Base-by-base conservation (phyloP, 768 basidiomycete species). In the Pisolithus tinctorius region DNA sequence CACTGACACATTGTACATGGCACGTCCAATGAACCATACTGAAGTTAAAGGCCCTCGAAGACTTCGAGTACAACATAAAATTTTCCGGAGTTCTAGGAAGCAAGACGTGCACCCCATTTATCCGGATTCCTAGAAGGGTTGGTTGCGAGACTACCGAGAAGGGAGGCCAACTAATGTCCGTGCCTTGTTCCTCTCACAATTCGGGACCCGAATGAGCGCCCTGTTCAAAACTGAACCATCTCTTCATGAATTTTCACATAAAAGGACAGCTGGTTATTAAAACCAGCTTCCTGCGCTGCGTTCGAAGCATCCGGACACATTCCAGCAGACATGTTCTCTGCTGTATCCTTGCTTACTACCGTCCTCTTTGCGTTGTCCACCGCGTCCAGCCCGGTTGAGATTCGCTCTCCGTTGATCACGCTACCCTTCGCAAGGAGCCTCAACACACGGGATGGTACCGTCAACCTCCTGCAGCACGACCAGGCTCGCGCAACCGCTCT, bases 361-460 rank as follows among this genome's bases (percentile, higher is more conserved):
- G 60, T 80, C 34, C 62, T 79, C 43, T 67, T 80, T 45, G 74
- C 75, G 44, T 56, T 79, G 42, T 68, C 73, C 16, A 74, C 75
- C 39, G 71, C 66, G 48, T 75, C 75, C 45, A 73, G 71, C 44
- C 76, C 76, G 0, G 63, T 76, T 43, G 57, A 65, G 47, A 61
- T 80, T 31, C 65, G 70, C 50, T 60, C 68, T 50, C 67, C 71
- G 8, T 66, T 62, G 27, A 66, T 80, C 46, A 74, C 73, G 4
- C 62, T 85, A 20, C 71, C 78, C n/a, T 62, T 86, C 42, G 74
- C 81, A n/a, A 76, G 76, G 60, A 69, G 71, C 50, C 58, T 82
- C 60, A 82, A 83, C 65, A 53, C 71, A 54, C 78, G 71, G 14
- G 76, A 78, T 47, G 65, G 63, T 55, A 56, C 74, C 11, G 65